Evolutionary conservation across 1,284 basidiomycete genomes (phyloP).

Genomic region (Cutaneotrichosporon sp.): DNA sequence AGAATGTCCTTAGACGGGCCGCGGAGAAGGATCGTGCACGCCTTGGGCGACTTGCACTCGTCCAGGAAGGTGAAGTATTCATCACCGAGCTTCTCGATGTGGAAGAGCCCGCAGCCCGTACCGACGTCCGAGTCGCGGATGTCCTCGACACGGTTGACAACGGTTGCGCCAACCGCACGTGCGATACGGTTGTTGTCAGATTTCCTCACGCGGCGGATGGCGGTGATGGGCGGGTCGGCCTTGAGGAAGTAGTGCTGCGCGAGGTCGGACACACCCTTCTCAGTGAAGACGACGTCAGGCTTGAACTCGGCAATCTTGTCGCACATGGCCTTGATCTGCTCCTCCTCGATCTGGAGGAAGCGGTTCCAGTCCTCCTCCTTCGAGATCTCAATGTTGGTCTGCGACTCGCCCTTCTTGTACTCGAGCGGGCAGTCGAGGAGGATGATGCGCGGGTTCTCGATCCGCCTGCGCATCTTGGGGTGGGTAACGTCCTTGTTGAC

Average conservation of each 20-base stretch:
- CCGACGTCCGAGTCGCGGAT: slow-evolving; percentile 88
- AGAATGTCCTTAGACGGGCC: slow-evolving; percentile 97
- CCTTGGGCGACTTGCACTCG: slow-evolving; percentile 88
- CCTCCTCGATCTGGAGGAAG: slow-evolving; percentile 93
- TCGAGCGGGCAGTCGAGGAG: slow-evolving; percentile 94
- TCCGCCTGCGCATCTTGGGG: slow-evolving; percentile 91
- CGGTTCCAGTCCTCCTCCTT: slow-evolving; percentile 92
- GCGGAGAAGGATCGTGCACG: slow-evolving; percentile 97
- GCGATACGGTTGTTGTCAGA: slow-evolving; percentile 99
- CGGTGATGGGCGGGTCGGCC: slow-evolving; percentile 72
- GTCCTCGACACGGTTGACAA: slow-evolving; percentile 96
- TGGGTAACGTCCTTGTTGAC: slow-evolving; percentile 99
- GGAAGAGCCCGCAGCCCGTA: slow-evolving; percentile 88
- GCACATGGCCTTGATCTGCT: slow-evolving; percentile 89
- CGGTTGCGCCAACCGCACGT: slow-evolving; percentile 90
- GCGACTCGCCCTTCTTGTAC: slow-evolving; percentile 98
- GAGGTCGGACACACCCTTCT: slow-evolving; percentile 95
- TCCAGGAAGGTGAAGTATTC: slow-evolving; percentile 99
- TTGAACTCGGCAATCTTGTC: slow-evolving; percentile 88
- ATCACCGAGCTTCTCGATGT: slow-evolving; percentile 96
- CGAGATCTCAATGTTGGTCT: slow-evolving; percentile 98
- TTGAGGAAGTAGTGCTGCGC: slow-evolving; percentile 92
- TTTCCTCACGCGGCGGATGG: slow-evolving; percentile 91
- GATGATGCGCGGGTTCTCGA: slow-evolving; percentile 84
- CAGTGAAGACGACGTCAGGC: slow-evolving; percentile 92